Conservation (phyloP, 768 basidiomycete species). For the Russula emetica region DNA sequence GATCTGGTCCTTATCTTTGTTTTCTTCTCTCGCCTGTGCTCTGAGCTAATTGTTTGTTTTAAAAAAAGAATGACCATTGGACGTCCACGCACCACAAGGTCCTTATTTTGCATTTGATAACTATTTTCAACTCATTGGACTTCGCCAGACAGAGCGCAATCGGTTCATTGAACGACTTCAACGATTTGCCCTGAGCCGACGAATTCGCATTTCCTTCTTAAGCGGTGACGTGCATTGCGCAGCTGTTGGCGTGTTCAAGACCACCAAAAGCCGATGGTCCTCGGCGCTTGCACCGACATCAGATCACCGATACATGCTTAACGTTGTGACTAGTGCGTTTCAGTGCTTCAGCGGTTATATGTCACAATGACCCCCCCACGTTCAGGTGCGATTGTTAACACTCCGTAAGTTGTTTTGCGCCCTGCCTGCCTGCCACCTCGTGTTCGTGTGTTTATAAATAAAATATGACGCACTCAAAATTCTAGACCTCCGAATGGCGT, state of each 20-base stretch:
- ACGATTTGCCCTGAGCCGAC: conserved; percentile 55
- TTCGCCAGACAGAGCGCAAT: conserved; percentile 78
- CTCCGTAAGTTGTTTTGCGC: conserved; percentile 57
- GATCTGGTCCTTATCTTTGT: conserved; percentile 54
- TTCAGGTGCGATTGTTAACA: conserved; percentile 89
- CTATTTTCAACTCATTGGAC: conserved; percentile 4
- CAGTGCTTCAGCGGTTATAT: background rate
- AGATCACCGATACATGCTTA: conserved; percentile 89
- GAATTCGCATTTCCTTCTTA: conserved; percentile 75
- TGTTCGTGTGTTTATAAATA: background rate
- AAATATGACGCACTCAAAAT: background rate
- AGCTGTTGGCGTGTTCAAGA: conserved; percentile 75
- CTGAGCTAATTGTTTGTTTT: background rate
- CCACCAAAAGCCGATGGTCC: conserved; percentile 47
- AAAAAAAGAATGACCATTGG: conserved; percentile 81
- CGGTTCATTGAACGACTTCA: conserved; percentile 81
- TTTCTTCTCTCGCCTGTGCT: conserved; percentile 29
- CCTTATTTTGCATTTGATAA: conserved; percentile 11
- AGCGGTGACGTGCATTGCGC: conserved; percentile 94
- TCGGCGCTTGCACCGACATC: conserved; percentile 46
- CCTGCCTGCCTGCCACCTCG: background rate
- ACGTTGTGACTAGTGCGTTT: conserved; percentile 69
- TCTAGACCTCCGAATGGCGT: conserved; percentile 61
- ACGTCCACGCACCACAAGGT: conserved; percentile 79
- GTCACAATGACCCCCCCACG: conserved; percentile 12